These are phyloP conservation scores for Sphaerulina populicola DNA, from an alignment of 2,329 filamentous ascomycete genomes.

Conservation along the genomic window DNA sequence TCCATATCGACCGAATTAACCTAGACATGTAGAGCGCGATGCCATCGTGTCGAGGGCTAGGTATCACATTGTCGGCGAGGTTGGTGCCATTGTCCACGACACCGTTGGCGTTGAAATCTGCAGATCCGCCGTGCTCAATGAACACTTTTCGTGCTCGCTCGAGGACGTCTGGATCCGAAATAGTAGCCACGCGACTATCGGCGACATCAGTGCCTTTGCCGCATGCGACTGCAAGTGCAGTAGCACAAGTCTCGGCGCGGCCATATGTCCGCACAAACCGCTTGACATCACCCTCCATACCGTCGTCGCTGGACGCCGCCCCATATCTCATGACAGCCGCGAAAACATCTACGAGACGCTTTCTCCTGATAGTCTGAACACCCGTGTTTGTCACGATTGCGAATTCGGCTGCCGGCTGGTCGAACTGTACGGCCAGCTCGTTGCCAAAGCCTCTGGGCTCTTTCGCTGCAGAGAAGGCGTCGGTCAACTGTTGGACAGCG, in stretches of 20 bases:
- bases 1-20: slow-evolving; percentile 85
- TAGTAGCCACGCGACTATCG: slow-evolving; percentile 59
- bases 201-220: slow-evolving; percentile 79
- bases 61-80: slow-evolving; percentile 71
- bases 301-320: slow-evolving; percentile 58
- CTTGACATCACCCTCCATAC: slow-evolving; percentile 70
- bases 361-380: slow-evolving; percentile 73
- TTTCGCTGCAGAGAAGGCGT: slow-evolving; percentile 59
- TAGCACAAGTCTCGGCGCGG: slow-evolving; percentile 77
- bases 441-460: slow-evolving; percentile 80
- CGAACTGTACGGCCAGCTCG: slow-evolving; percentile 92
- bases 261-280: slow-evolving; percentile 82
- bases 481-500: slow-evolving; percentile 68
- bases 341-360: slow-evolving; percentile 85
- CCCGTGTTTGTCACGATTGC: slow-evolving; percentile 87
- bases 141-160: slow-evolving; percentile 80
- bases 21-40: slow-evolving; percentile 80
- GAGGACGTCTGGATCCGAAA: slow-evolving; percentile 75
- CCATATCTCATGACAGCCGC: slow-evolving; percentile 64
- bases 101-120: slow-evolving; percentile 67
- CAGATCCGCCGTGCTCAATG: slow-evolving; percentile 84
- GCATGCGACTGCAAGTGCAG: slow-evolving; percentile 87
- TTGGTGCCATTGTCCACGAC: slow-evolving; percentile 52
- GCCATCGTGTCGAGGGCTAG: slow-evolving; percentile 83
- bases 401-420: slow-evolving; percentile 70